Evolutionary conservation across 148 eudicot species (phyloP), one percentile per base, ranked within the genome.

Genomic region (Beta vulgaris): DNA sequence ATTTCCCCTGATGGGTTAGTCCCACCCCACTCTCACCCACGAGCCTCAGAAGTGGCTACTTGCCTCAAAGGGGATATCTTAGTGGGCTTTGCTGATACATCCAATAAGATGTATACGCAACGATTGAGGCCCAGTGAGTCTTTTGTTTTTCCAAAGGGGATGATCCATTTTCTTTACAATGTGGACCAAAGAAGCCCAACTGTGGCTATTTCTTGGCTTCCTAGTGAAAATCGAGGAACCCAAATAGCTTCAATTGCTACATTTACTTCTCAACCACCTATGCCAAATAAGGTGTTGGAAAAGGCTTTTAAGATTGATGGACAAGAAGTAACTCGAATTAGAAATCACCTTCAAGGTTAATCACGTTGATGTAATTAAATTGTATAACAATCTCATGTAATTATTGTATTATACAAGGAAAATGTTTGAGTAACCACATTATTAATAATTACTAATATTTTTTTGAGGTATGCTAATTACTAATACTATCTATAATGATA

Each of bases 11-110:
- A 88, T 21, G 93, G 95, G 2, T 69, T 87, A 6, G 89, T 94
- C 15, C 96, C 98, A 5, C 91, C 93, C 1, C 96, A 94, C 79
- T 77, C 89, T 4, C 98, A 94, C 82, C 96, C 98, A 4, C 85
- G 98, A 55, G 97, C 97, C 58, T 84, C 98, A 0, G 97, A 95
- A 23, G 92, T 90, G 23, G 85, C 92, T 73, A 87, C 87, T 11
- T 81, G 93, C 70, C 80, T 90, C 0, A 76, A 82, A 48, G 98
- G 97, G 1, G 84, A 87, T 0, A 83, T 95, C 39, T 77, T 90
- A 1, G 97, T 90, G 36, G 97, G 96, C 37, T 90, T 95, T 69
- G 83, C 92, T 1, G 90, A 90, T 67, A 89, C 93, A 2, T 79
- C 91, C 0, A 88, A 88, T 19, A 77, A 73, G 15, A 57, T 85